Percentiles rank a stretch among this genome's conserved stretches.
Conservation (phyloP, 2,329 filamentous ascomycete species). For the Trichoderma sp. region DNA sequence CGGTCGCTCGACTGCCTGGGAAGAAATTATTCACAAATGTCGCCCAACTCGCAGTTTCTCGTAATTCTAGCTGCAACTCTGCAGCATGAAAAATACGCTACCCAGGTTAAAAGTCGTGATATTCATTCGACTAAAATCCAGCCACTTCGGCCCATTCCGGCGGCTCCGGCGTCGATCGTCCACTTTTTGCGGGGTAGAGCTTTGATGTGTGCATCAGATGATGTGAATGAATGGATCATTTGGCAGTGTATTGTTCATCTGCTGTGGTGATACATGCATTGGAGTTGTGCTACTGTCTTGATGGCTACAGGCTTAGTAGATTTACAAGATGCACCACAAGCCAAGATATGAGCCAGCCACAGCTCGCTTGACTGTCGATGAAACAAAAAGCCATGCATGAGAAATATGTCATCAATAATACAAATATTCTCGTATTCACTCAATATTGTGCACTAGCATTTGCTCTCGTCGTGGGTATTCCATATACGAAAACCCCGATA, state of each 20-base stretch:
- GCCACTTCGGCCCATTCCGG: conserved; percentile 12
- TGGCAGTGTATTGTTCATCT: background rate
- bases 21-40: background rate
- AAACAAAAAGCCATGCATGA: background rate
- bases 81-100: background rate
- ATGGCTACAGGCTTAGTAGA: too few relatives aligned
- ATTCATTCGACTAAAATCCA: background rate
- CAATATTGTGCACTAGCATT: background rate
- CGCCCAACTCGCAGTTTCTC: background rate
- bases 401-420: background rate
- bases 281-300: background rate
- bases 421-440: background rate
- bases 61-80: background rate
- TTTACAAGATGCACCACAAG: background rate
- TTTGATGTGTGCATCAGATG: background rate
- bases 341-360: background rate
- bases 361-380: rapidly evolving
- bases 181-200: conserved; percentile 16
- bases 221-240: background rate
- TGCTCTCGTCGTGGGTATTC: background rate
- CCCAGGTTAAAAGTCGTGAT: background rate
- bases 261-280: background rate
- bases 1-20: background rate
- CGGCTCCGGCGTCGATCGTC: conserved; percentile 11
- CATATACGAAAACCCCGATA: background rate